Base-by-base conservation (phyloP, 2,329 filamentous ascomycete species). In the Hirsutella minnesotensis region DNA sequence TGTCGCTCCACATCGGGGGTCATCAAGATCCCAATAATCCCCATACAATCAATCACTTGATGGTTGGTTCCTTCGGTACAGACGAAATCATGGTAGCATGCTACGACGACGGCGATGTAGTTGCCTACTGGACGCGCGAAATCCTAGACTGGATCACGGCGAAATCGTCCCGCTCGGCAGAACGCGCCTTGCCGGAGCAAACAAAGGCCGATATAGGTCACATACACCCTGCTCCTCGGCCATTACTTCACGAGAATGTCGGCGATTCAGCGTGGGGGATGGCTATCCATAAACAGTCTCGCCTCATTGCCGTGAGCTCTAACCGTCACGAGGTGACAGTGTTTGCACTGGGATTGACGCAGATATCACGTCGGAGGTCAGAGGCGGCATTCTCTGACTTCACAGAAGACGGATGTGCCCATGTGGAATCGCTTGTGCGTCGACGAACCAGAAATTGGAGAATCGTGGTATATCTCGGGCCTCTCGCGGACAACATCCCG, bases 211-310 rank as follows among this genome's bases (percentile, higher is more conserved):
- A 13, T 16, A 12, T 12, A 22, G 29, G 13, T 29, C 49, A 34
- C 41, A 31, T 54, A 44, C 56, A 57, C 36, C 36, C 4, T 15
- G 16, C 15, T 12, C 50, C 66, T 46, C 53, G 50, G 43, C 66
- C 67, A 0, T 85, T 94, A 55, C 85, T 95, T 44, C 76, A 79
- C 45, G 75, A 83, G 31, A 88, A 84, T 56, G 87, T 95, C 3
- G 76, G 77, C 1, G 66, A 64, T 20, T 90, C 86, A 46, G 90
- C 89, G 3, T 98, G 92, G 92, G 92, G 90, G 0, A 63, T 95
- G 39, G 83, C 87, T 8, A 73, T 95, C 10, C 90, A 96, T 58
- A 73, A 77, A 47, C 67, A 80, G 48, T 86, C 86, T n/a, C 79
- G 89, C 0, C 67, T 95, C 47, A 83, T 98, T 48, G 92, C 90